A percentile compares a stretch with the other conserved stretches of the same genome.
Conservation (phyloP, 192 early-diverging fungal genomes). For the Podila horticola region DNA sequence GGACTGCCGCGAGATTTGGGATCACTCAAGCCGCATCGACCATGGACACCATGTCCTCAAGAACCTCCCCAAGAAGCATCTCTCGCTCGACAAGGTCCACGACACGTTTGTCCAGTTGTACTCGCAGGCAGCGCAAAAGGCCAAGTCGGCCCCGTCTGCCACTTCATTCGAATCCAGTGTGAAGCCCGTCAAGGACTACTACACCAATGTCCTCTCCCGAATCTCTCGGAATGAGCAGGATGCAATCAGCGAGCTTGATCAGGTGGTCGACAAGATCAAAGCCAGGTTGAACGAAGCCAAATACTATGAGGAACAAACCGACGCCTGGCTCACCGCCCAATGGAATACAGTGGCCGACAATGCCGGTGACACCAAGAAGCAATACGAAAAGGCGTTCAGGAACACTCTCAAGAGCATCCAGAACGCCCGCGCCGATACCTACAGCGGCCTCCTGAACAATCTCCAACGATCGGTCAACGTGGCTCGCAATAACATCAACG, state of each 20-base stretch:
- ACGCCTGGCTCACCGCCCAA: slow-evolving; percentile 39
- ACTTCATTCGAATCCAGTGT: slow-evolving; percentile 25
- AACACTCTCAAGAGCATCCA: slow-evolving; percentile 28
- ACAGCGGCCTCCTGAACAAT: slow-evolving; percentile 33
- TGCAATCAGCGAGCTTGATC: slow-evolving; percentile 26
- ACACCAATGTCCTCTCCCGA: slow-evolving; percentile 11
- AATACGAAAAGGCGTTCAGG: slow-evolving; percentile 38
- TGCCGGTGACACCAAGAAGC: slow-evolving; percentile 30
- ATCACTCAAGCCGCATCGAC: slow-evolving; percentile 26
- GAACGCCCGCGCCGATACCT: slow-evolving; percentile 28
- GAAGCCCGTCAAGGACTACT: slow-evolving; percentile 29
- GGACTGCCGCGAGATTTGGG: slow-evolving; percentile 51
- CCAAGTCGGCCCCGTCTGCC: slow-evolving; percentile 22
- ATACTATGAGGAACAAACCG: slow-evolving; percentile 47
- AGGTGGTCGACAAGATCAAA: slow-evolving; percentile 30
- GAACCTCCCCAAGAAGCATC: slow-evolving; percentile 36
- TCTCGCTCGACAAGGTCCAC: slow-evolving; percentile 28
- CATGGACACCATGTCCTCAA: slow-evolving; percentile 29
- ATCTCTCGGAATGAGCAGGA: slow-evolving; percentile 17
- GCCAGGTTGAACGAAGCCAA: slow-evolving; percentile 43
- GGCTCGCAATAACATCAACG: slow-evolving; percentile 30
- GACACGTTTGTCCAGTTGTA: slow-evolving; percentile 17
- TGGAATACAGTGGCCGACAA: slow-evolving; percentile 41
- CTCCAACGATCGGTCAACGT: slow-evolving; percentile 18
- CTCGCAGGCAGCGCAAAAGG: slow-evolving; percentile 22